phyloP scores from a whole-genome alignment of 2,329 filamentous ascomycete genomes.

The Ophiosphaerella narmari region DNA sequence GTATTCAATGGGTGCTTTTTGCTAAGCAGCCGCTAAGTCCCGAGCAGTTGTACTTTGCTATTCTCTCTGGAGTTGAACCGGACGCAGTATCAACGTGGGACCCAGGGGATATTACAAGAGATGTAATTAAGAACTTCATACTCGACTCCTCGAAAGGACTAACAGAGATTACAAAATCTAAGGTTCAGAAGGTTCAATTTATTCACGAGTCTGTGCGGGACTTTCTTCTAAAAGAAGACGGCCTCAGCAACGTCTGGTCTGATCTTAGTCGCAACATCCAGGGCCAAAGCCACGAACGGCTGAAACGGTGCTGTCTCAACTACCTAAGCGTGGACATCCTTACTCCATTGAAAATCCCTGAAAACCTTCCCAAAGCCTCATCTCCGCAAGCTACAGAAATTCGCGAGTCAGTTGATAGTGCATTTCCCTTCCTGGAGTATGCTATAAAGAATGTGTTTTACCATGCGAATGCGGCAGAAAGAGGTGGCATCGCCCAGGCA shows the following conservation, averaged over 20 bases:
- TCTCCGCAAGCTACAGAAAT: no score
- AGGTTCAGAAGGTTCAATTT: constrained; percentile 33
- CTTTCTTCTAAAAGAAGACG: constrained; percentile 45
- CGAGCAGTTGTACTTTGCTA: constrained; percentile 18
- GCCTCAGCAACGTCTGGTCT: constrained; percentile 36
- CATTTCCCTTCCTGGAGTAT: constrained; percentile 56
- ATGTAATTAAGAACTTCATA: constrained; percentile 20
- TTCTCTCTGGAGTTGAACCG: constrained; percentile 13
- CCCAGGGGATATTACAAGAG: constrained; percentile 12
- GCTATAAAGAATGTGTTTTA: constrained; percentile 47
- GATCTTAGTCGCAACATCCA: constrained; percentile 37
- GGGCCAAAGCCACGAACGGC: constrained; percentile 7
- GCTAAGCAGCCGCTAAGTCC: constrained; percentile 6
- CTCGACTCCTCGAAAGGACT: constrained; percentile 32
- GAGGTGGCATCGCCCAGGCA: constrained; percentile 19
- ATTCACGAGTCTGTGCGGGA: constrained; percentile 16
- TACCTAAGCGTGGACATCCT: constrained; percentile 44
- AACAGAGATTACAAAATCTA: constrained; percentile 18
- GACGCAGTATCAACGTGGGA: constrained; percentile 14
- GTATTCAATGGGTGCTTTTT: constrained; percentile 15
- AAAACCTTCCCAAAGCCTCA: not conserved
- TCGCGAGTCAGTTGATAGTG: no score
- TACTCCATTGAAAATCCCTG: not conserved
- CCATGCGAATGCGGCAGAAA: constrained; percentile 49
- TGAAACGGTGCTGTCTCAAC: constrained; percentile 45